Base-by-base conservation (phyloP, 2,329 filamentous ascomycete genomes). In the Cladosporium sp. region DNA sequence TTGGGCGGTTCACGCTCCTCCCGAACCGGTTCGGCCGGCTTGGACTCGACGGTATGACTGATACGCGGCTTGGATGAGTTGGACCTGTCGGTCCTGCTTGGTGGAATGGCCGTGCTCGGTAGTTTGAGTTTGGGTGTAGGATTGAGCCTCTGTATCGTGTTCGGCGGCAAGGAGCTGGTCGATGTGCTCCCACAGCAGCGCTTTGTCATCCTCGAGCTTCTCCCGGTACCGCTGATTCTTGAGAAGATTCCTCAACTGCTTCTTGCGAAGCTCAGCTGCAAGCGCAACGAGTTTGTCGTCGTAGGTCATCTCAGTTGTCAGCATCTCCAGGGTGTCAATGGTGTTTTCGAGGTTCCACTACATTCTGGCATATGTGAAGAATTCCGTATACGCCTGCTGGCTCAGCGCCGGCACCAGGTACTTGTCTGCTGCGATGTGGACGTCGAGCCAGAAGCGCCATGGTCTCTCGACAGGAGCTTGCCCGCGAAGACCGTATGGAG, bases 401-500 rank as follows among this genome's bases (percentile, higher is more conserved):
- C 59, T 62, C 28, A 62, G 44, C 4, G 34, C 6, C 8, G 59
- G 44, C 12, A 44, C 28, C 14, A 62, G 44, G 30, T 62, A 62
- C 28, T 62, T 62, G n/a, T 62, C 44, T 12, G 59, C 59, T 21
- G 47, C 18, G 18, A 36, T 10, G 15, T 44, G 21, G 10, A 62
- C n/a, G 15, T 51, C 36, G 18, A 47, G 51, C 41, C 41, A 52
- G 24, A 34, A 52, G 7, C 38, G 41, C 59, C 59, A 62, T 47
- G 28, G 30, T 30, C 28, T 24, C 24, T 24, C 24, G 24, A 24
- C 24, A 7, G 15, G n/a, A 15, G 7, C 3, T 49, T 49, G 21
- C 28, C 28, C 28, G 28, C 7, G 28, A 30, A 30, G 28, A 7
- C 28, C 28, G 28, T 30, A 30, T 30, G 18, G n/a, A n/a, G n/a